Conservation (phyloP, 2,329 filamentous ascomycete species). For the Penicillium sp. region DNA sequence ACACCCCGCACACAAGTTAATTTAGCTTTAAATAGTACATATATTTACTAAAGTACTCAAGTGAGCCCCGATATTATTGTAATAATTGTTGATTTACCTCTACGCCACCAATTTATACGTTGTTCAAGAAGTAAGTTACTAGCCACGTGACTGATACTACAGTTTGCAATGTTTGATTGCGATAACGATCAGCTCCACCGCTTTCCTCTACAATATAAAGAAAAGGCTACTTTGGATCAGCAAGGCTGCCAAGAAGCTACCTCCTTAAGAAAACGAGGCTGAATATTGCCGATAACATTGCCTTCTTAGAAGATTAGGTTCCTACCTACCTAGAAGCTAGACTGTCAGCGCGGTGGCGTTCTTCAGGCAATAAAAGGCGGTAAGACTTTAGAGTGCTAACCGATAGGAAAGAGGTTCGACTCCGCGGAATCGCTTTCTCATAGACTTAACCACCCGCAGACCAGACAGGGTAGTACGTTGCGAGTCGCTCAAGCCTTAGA, state of each 20-base stretch:
- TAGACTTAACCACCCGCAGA: not conserved
- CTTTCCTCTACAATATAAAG: not conserved
- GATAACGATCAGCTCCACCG: not conserved
- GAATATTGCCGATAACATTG: not conserved
- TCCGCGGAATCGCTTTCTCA: not conserved
- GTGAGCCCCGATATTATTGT: not conserved
- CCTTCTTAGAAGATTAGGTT: not conserved
- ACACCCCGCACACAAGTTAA: not conserved
- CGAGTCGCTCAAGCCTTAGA: not conserved
- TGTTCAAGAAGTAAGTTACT: not conserved
- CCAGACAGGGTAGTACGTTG: not conserved
- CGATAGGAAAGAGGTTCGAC: slow-evolving; percentile 2
- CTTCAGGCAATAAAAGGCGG: not conserved
- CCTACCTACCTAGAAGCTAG: not conserved
- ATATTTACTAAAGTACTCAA: not conserved
- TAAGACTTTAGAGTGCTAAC: not conserved
- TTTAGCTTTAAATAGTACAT: not conserved
- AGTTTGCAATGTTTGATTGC: slow-evolving; percentile 31
- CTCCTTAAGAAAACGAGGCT: too few species aligned
- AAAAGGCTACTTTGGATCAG: not conserved
- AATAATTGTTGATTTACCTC: not conserved
- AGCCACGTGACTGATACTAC: slow-evolving; percentile 23
- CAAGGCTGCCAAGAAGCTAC: too few species aligned
- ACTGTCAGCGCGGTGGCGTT: not conserved
- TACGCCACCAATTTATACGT: not conserved